These are phyloP conservation scores for Ulvella scutata DNA, from an alignment of 139 green algal species.

Conservation along the genomic window DNA sequence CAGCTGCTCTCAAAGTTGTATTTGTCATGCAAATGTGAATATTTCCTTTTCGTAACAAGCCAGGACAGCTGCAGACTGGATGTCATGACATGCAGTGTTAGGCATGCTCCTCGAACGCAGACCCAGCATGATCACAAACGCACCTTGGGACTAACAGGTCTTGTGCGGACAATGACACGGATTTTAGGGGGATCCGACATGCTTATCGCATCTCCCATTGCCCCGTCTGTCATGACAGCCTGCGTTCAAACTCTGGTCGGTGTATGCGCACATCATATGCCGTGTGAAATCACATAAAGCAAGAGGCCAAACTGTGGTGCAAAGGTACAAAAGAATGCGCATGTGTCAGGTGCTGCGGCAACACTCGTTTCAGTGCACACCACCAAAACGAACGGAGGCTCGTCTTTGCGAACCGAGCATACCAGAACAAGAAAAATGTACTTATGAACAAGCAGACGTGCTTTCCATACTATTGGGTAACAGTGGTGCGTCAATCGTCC, in stretches of 20 bases:
- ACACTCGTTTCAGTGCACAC: background rate
- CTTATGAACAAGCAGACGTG: no score
- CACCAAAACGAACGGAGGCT: background rate
- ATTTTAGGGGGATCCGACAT: slow-evolving; percentile 43
- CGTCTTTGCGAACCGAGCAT: no score
- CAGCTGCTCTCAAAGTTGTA: background rate
- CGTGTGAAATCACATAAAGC: background rate
- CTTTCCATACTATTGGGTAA: no score
- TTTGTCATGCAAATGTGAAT: background rate
- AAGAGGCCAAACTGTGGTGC: background rate
- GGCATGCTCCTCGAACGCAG: background rate
- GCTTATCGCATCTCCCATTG: background rate
- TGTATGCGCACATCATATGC: background rate
- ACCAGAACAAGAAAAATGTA: no score
- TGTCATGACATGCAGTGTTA: background rate
- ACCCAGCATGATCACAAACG: background rate
- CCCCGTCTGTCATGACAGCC: background rate
- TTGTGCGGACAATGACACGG: slow-evolving; percentile 83
- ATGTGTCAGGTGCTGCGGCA: background rate
- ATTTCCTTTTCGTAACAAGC: background rate
- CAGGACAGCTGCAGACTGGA: background rate
- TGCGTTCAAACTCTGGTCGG: background rate
- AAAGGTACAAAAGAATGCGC: background rate
- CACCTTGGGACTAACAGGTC: slow-evolving; percentile 85
- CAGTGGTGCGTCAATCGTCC: no score